These are phyloP conservation scores for Pholiota adiposa DNA, from an alignment of 1,284 basidiomycete species.

Conservation along the genomic window DNA sequence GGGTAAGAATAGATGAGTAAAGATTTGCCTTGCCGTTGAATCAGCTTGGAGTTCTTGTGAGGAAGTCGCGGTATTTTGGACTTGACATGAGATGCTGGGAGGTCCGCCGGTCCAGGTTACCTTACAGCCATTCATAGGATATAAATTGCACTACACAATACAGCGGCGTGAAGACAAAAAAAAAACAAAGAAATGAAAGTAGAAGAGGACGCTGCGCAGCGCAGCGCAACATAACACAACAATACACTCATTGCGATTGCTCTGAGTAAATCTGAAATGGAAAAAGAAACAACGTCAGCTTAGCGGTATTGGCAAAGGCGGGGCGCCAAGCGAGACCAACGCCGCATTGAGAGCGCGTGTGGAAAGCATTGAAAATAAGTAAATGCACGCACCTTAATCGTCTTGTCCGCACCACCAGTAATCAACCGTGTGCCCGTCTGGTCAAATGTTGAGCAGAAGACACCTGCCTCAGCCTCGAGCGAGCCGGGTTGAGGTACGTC, in stretches of 20 bases:
- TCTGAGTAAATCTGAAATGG: conserved; percentile 53
- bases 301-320: neutral
- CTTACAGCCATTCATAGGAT: neutral
- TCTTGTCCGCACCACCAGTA: conserved; percentile 98
- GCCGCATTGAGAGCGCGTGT: neutral
- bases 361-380: neutral
- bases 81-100: no score
- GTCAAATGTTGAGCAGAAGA: conserved; percentile 97
- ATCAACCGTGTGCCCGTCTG: conserved; percentile 93
- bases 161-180: neutral
- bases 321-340: neutral
- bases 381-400: conserved; percentile 76
- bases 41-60: neutral
- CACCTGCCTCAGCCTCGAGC: conserved; percentile 93
- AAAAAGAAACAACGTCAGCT: neutral
- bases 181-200: neutral
- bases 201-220: no score
- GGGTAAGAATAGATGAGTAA: neutral
- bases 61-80: neutral
- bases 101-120: neutral
- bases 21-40: neutral
- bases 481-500: conserved; percentile 97
- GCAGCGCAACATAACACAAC: neutral
- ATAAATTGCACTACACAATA: conserved; percentile 1
- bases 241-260: conserved; percentile 40